Percentiles rank a stretch among this genome's conserved stretches.
These are phyloP conservation scores for Fomitiporia mediterranea DNA, from an alignment of 1,284 basidiomycete genomes.

Conservation along the genomic window DNA sequence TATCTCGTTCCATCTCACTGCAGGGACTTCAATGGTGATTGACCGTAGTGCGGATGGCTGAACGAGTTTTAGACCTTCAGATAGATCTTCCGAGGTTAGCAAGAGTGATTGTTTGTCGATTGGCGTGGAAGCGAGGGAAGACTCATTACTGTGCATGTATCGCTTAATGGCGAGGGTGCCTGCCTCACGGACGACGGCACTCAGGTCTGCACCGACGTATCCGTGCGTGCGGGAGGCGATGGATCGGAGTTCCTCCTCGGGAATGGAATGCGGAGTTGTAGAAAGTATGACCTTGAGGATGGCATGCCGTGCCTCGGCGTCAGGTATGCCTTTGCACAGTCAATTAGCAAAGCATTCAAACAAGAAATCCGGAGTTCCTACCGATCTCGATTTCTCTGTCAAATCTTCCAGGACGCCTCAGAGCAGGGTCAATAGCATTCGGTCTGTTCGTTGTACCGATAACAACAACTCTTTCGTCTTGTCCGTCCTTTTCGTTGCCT, in stretches of 20 bases:
- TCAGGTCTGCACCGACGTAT: conserved; percentile 95
- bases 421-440: conserved; percentile 94
- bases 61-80: conserved; percentile 69
- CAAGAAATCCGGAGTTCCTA: conserved; percentile 29
- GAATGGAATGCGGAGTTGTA: conserved; percentile 75
- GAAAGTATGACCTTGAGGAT: conserved; percentile 82
- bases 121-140: conserved; percentile 11
- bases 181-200: conserved; percentile 89
- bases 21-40: conserved; percentile 83
- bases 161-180: conserved; percentile 90
- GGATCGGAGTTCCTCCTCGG: conserved; percentile 52
- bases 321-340: conserved; percentile 70
- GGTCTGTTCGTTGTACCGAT: conserved; percentile 97
- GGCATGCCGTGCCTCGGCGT: conserved; percentile 72
- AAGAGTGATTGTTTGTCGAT: conserved; percentile 33
- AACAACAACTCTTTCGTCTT: conserved; percentile 72
- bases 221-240: conserved; percentile 87
- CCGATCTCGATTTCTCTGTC: conserved; percentile 98
- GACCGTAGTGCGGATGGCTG: conserved; percentile 94
- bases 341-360: too few species aligned
- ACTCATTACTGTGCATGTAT: conserved; percentile 44
- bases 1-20: conserved; percentile 83
- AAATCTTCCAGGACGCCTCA: conserved; percentile 91
- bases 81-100: conserved; percentile 64
- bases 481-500: conserved; percentile 43